Evolutionary conservation across 148 eudicot species (phyloP).

Genomic region (Talinum fruticosum): DNA sequence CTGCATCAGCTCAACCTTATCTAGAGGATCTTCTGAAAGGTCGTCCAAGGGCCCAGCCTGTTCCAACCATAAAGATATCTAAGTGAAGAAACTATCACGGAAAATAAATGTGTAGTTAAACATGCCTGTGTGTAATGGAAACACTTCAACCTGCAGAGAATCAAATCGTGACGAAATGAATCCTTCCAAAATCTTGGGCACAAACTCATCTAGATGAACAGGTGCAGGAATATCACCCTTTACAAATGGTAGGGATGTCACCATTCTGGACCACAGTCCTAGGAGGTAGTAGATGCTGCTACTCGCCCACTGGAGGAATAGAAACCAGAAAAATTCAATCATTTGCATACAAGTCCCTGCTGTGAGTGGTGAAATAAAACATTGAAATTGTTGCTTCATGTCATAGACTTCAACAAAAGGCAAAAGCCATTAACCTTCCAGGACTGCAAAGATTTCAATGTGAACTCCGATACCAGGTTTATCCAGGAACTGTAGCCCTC

Average conservation of each 20-base stretch:
- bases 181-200: conserved; percentile 80
- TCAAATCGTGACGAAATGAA: conserved; percentile 87
- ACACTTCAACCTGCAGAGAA: conserved; percentile 58
- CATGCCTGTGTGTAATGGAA: background rate
- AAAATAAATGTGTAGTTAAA: conserved; percentile 4
- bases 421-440: conserved; percentile 50
- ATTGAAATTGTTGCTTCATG: background rate
- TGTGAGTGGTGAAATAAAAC: background rate
- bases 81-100: conserved; percentile 6
- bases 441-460: conserved; percentile 61
- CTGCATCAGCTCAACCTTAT: conserved; percentile 83
- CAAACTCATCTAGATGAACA: conserved; percentile 65
- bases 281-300: conserved; percentile 90
- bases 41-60: conserved; percentile 74
- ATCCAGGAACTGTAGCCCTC: conserved; percentile 60
- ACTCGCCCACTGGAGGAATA: conserved; percentile 76
- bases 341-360: background rate
- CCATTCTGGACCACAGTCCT: conserved; percentile 89
- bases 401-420: conserved; percentile 1
- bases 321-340: conserved; percentile 9
- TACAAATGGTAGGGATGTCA: conserved; percentile 68
- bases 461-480: conserved; percentile 55
- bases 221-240: conserved; percentile 64
- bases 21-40: conserved; percentile 77
- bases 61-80: conserved; percentile 9